Percentiles rank a stretch among this genome's conserved stretches.
These are phyloP conservation scores for Jatropha curcas DNA, from an alignment of 345 rosid species.

Conservation along the genomic window DNA sequence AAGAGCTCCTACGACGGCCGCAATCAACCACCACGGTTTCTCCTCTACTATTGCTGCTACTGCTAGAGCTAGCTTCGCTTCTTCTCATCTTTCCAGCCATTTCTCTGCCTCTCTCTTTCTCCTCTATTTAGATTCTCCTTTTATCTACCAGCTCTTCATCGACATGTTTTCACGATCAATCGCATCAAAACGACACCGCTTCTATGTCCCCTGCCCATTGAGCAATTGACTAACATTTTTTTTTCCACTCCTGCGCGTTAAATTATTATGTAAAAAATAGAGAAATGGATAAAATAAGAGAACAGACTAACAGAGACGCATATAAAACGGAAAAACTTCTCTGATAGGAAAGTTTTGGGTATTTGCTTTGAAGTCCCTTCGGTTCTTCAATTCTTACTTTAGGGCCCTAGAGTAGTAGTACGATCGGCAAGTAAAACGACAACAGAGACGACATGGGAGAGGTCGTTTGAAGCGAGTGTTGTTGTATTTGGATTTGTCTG, in stretches of 20 bases:
- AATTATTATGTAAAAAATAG: no score
- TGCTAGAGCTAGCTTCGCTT: constrained; percentile 75
- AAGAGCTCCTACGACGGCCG: constrained; percentile 49
- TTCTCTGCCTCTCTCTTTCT: constrained; percentile 31
- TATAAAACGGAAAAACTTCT: not conserved
- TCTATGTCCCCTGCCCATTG: no score
- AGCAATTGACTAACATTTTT: no score
- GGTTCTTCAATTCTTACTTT: not conserved
- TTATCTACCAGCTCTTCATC: not conserved
- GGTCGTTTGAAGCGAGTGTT: no score
- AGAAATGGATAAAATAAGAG: not conserved
- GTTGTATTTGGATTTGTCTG: no score
- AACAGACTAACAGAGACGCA: not conserved
- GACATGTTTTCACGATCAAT: not conserved
- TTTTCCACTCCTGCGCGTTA: no score
- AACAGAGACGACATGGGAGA: no score
- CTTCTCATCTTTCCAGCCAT: constrained; percentile 41
- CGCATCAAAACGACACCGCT: no score
- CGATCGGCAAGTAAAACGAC: no score
- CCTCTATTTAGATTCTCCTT: not conserved
- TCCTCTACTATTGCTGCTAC: constrained; percentile 35
- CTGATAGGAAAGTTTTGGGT: not conserved
- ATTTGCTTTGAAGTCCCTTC: not conserved
- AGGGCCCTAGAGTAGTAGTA: no score
- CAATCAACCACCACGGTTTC: constrained; percentile 62